A percentile compares a stretch with the other conserved stretches of the same genome.
Conservation (phyloP, 192 early-diverging fungal species). For the Tieghemiomyces parasiticus region DNA sequence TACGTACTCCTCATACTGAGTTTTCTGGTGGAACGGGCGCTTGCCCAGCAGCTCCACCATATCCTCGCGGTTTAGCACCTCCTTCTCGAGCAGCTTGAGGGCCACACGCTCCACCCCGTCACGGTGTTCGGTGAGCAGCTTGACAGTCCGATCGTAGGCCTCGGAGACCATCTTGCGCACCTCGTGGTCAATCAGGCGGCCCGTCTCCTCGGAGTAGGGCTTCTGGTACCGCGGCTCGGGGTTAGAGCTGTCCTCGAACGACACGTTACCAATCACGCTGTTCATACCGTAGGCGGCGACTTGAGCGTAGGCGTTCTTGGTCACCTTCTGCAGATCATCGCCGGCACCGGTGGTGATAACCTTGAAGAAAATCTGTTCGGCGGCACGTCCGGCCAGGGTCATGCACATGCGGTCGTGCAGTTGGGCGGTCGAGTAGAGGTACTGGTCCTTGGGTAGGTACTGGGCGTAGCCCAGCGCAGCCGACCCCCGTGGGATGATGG, state of each 20-base stretch:
- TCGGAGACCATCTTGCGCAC: constrained; percentile 65
- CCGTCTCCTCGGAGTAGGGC: constrained; percentile 93
- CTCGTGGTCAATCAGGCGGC: constrained; percentile 86
- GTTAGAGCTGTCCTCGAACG: constrained; percentile 54
- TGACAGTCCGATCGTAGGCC: constrained; percentile 71
- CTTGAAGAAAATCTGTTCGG: constrained; percentile 88
- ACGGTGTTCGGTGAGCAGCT: constrained; percentile 73
- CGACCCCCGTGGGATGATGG: constrained; percentile 92
- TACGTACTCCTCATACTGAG: constrained; percentile 54
- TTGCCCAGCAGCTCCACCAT: constrained; percentile 82
- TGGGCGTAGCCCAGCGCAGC: constrained; percentile 98
- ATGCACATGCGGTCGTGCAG: constrained; percentile 86
- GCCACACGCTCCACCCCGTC: constrained; percentile 87
- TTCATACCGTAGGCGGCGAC: constrained; percentile 95
- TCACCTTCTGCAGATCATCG: constrained; percentile 97
- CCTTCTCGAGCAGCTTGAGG: constrained; percentile 81
- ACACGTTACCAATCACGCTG: constrained; percentile 67
- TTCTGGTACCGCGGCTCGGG: constrained; percentile 72
- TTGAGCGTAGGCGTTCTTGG: constrained; percentile 92
- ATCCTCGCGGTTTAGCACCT: constrained; percentile 92
- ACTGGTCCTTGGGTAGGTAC: constrained; percentile 95
- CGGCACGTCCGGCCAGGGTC: constrained; percentile 70
- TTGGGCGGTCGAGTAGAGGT: constrained; percentile 83
- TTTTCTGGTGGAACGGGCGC: constrained; percentile 62
- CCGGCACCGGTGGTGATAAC: constrained; percentile 91